These are phyloP conservation scores for Cyberlindnera maclurae DNA, from an alignment of 805 yeast species.

Conservation along the genomic window DNA sequence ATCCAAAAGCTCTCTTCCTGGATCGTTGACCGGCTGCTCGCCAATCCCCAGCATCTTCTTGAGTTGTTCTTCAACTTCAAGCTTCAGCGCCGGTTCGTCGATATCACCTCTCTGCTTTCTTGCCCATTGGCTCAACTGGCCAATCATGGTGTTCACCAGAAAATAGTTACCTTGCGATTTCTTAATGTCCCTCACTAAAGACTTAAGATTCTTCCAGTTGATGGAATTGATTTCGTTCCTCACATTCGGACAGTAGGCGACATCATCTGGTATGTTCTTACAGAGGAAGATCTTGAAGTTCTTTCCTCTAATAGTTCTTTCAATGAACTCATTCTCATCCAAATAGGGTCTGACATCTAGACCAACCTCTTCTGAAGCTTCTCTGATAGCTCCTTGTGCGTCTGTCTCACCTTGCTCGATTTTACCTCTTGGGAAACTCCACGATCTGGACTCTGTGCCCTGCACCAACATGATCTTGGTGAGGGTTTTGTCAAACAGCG, in stretches of 20 bases:
- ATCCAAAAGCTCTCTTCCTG: constrained; percentile 71
- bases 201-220: constrained; percentile 65
- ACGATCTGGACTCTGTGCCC: constrained; percentile 73
- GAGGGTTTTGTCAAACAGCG: constrained; percentile 65
- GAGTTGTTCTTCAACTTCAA: constrained; percentile 57
- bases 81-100: constrained; percentile 53
- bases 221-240: constrained; percentile 83
- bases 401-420: constrained; percentile 91
- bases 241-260: constrained; percentile 70
- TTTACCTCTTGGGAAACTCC: constrained; percentile 98
- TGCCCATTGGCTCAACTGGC: constrained; percentile 43
- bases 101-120: constrained; percentile 41
- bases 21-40: constrained; percentile 38
- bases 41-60: constrained; percentile 58
- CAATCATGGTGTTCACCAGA: constrained; percentile 33
- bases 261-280: constrained; percentile 69
- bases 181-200: constrained; percentile 25
- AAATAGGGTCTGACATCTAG: constrained; percentile 69
- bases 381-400: constrained; percentile 83
- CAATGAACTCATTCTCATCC: constrained; percentile 66
- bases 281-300: constrained; percentile 78
- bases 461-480: constrained; percentile 72
- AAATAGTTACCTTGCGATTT: constrained; percentile 27
- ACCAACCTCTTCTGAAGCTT: constrained; percentile 90
- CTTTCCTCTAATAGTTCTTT: constrained; percentile 75